A percentile compares a stretch with the other conserved stretches of the same genome.
These are phyloP conservation scores for Bromus sterilis DNA, from an alignment of 176 grass and related monocot genomes.

Conservation along the genomic window DNA sequence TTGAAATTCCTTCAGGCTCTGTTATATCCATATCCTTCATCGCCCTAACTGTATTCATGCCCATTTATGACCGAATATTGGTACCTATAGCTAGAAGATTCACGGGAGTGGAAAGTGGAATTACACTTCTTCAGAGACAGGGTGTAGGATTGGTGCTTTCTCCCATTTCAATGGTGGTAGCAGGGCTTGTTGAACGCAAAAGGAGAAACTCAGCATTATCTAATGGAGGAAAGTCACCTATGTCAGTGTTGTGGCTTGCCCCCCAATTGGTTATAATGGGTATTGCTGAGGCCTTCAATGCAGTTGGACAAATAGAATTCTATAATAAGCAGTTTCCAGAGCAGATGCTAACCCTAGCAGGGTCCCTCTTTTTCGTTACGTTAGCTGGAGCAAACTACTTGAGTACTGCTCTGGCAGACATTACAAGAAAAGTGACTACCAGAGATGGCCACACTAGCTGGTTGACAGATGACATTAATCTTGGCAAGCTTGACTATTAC, in stretches of 20 bases:
- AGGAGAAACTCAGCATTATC: conserved; percentile 58
- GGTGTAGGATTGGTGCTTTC: conserved; percentile 45
- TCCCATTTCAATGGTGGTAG: conserved; percentile 67
- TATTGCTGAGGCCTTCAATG: conserved; percentile 53
- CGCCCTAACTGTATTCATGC: conserved; percentile 47
- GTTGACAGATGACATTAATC: conserved; percentile 60
- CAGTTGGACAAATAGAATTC: conserved; percentile 76
- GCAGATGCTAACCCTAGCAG: conserved; percentile 63
- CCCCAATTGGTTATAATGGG: conserved; percentile 71
- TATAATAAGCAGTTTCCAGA: conserved; percentile 87
- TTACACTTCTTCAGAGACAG: conserved; percentile 79
- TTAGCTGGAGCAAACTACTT: conserved; percentile 59
- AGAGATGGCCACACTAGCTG: conserved; percentile 32
- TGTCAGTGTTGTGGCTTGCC: conserved; percentile 66
- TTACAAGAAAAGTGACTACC: conserved; percentile 40
- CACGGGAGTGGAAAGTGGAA: conserved; percentile 54
- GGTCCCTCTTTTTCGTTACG: conserved; percentile 47
- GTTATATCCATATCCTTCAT: conserved; percentile 45
- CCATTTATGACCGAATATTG: conserved; percentile 55
- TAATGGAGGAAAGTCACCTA: conserved; percentile 46
- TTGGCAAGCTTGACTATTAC: conserved; percentile 61
- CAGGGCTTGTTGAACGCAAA: conserved; percentile 48
- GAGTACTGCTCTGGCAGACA: conserved; percentile 35
- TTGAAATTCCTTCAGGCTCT: conserved; percentile 55
- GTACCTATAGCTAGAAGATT: conserved; percentile 46